Percentiles rank a stretch among this genome's conserved stretches.
These are phyloP conservation scores for Echites panduratus DNA, from an alignment of 257 asterid species.

Conservation along the genomic window DNA sequence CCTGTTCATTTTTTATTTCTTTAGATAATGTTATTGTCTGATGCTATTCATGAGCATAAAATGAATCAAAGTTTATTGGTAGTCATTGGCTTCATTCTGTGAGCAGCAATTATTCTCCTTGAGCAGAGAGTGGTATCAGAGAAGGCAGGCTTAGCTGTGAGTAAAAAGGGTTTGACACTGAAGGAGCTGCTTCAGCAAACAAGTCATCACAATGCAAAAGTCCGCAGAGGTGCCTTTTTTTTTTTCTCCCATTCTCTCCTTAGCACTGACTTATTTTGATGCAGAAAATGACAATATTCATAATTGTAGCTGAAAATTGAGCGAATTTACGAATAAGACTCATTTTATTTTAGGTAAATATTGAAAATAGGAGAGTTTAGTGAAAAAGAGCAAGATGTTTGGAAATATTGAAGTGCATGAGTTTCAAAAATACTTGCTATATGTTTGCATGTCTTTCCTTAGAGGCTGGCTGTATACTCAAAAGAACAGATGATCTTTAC, in stretches of 20 bases:
- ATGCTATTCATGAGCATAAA: background rate
- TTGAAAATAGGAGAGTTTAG: background rate
- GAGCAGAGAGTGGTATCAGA: conserved; percentile 88
- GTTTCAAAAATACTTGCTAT: background rate
- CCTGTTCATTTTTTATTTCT: background rate
- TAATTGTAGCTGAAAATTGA: background rate
- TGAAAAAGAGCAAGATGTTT: background rate
- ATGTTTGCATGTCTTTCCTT: background rate
- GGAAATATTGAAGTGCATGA: background rate
- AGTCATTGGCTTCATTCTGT: background rate
- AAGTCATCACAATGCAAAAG: conserved; percentile 85
- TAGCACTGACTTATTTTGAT: background rate
- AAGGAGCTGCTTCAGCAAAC: conserved; percentile 98
- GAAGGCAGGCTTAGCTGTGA: conserved; percentile 72
- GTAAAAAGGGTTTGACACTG: conserved; percentile 77
- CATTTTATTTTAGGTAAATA: background rate
- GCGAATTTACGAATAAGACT: background rate
- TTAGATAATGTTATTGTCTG: background rate
- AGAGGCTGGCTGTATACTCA: background rate
- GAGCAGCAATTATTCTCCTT: conserved; percentile 70
- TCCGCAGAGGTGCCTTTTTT: conserved; percentile 55
- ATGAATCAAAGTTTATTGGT: conserved; percentile 2
- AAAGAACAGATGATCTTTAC: background rate
- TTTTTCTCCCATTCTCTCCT: background rate
- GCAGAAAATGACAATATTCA: background rate